Evolutionary conservation across 257 asterid species (phyloP).

Genomic region (Handroanthus guayacan): DNA sequence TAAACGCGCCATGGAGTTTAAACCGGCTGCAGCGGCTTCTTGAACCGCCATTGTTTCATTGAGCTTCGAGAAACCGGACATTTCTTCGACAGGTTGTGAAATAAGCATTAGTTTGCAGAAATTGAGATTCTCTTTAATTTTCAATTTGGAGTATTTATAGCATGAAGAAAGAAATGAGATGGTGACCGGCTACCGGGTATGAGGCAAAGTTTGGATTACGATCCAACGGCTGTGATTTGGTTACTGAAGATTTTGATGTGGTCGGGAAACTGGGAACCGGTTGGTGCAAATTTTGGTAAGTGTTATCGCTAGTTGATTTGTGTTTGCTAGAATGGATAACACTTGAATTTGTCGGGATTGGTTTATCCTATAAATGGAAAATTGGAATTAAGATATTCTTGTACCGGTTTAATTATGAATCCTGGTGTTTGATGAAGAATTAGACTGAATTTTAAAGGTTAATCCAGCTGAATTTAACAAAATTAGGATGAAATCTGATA

Average conservation of each 20-base stretch:
- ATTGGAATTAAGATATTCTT: slow-evolving; percentile 15
- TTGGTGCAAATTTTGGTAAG: slow-evolving; percentile 34
- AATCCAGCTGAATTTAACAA: too few species aligned
- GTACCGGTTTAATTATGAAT: slow-evolving; percentile 26
- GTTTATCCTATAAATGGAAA: slow-evolving; percentile 31
- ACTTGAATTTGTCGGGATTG: slow-evolving; percentile 52
- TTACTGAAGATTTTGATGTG: slow-evolving; percentile 49
- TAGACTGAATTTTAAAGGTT: slow-evolving; percentile 8
- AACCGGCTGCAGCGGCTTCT: slow-evolving; percentile 78
- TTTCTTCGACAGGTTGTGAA: neutral
- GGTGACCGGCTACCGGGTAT: slow-evolving; percentile 52
- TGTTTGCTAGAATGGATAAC: neutral
- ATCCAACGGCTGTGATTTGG: slow-evolving; percentile 57
- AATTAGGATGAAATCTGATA: too few species aligned
- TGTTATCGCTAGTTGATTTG: slow-evolving; percentile 31
- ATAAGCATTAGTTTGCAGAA: neutral
- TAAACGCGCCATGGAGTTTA: slow-evolving; percentile 75
- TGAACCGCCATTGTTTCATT: slow-evolving; percentile 66
- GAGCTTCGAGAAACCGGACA: slow-evolving; percentile 54
- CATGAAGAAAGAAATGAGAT: slow-evolving; percentile 9
- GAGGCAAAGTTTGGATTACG: slow-evolving; percentile 46
- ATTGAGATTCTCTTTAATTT: neutral
- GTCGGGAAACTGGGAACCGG: slow-evolving; percentile 48
- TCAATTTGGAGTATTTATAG: neutral
- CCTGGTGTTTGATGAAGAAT: slow-evolving; percentile 10